Conservation (phyloP, 2,329 filamentous ascomycete species). For the Sporothrix globosa region DNA sequence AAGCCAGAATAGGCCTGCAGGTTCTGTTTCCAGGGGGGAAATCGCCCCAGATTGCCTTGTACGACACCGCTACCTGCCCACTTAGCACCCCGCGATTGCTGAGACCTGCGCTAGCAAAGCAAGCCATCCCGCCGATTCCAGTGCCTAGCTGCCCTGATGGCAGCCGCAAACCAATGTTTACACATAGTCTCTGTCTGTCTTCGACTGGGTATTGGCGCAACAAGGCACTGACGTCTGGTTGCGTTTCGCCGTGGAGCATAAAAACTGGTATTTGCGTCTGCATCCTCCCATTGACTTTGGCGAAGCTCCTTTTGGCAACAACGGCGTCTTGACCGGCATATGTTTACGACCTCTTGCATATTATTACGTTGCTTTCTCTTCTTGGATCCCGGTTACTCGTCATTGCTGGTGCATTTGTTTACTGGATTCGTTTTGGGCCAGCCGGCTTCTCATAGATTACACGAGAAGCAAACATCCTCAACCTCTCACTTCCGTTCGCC, state of each 20-base stretch:
- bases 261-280: background rate
- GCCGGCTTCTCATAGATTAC: background rate
- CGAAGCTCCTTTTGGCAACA: background rate
- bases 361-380: background rate
- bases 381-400: background rate
- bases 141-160: background rate
- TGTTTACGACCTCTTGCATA: background rate
- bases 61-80: background rate
- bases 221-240: background rate
- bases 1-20: background rate
- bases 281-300: background rate
- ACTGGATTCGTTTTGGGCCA: background rate
- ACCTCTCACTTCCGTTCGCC: background rate
- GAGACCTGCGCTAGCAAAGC: background rate
- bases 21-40: background rate
- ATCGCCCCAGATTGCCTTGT: background rate
- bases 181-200: slow-evolving; percentile 11
- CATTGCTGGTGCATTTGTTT: background rate
- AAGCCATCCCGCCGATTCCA: background rate
- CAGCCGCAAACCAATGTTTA: background rate
- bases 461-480: background rate
- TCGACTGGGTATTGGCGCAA: slow-evolving; percentile 4
- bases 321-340: background rate
- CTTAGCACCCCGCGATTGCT: background rate
- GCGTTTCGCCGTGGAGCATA: background rate